phyloP scores from a whole-genome alignment of 2,329 filamentous ascomycete genomes.

The Hirsutella minnesotensis region DNA sequence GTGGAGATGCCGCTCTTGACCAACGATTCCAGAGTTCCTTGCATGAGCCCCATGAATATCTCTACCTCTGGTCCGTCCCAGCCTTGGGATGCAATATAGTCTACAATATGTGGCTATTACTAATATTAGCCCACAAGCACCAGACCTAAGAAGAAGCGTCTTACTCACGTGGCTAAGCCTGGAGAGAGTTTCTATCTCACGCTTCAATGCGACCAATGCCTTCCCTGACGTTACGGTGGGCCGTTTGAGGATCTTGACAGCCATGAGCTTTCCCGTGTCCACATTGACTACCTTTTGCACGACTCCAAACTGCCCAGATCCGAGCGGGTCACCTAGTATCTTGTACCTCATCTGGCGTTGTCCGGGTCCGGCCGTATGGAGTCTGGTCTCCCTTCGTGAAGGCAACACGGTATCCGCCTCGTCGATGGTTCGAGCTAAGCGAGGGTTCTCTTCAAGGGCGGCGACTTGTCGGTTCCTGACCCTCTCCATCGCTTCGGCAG shows the following conservation, averaged over 20 bases:
- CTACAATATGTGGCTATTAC: constrained; percentile 3
- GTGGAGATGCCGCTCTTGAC: not conserved
- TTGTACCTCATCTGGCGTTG: not conserved
- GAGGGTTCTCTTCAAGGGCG: not conserved
- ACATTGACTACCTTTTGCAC: not conserved
- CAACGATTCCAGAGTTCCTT: constrained; percentile 5
- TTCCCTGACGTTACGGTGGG: too few species aligned
- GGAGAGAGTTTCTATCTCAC: not conserved
- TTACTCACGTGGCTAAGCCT: not conserved
- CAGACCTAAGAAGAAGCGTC: not conserved
- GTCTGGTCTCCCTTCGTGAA: not conserved
- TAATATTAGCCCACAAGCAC: not conserved
- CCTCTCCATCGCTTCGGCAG: not conserved
- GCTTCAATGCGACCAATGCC: not conserved
- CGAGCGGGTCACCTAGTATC: not conserved
- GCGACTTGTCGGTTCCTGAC: not conserved
- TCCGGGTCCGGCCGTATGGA: not conserved
- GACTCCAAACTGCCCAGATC: not conserved
- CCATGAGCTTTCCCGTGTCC: not conserved
- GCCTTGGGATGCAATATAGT: constrained; percentile 3
- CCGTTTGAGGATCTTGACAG: not conserved
- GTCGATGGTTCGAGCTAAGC: not conserved
- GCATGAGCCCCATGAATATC: constrained; percentile 8
- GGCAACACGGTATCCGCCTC: not conserved
- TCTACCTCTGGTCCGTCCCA: constrained; percentile 1